Evolutionary conservation across 2,329 filamentous ascomycete species (phyloP), one percentile per base, ranked within the genome.

Genomic region (Leptographium wingfieldii): DNA sequence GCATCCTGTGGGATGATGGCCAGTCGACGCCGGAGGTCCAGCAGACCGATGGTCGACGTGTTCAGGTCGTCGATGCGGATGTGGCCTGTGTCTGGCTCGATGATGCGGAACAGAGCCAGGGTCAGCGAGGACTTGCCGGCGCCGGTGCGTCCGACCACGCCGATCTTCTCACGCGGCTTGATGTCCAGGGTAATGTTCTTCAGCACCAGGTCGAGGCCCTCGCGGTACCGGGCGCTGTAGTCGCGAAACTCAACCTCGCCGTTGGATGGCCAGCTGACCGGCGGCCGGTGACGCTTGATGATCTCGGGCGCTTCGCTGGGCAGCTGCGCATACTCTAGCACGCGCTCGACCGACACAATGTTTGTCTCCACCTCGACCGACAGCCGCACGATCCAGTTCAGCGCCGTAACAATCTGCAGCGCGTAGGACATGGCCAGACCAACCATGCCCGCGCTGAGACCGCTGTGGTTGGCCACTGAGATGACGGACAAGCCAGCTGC

Each of bases 281-380:
- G 85, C 49, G 94, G 92, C 56, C 92, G 81, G 70, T 88, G 87
- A 73, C 90, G 87, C 69, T 89, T 87, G 67, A 97, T 88, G 65
- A 97, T 90, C 71, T 99, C 94, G 9, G 92, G 90, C 57, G 94
- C 92, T 76, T 99, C 94, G 72, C 88, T 94, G 31, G 92, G 92
- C 64, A 99, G 80, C 57, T 83, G 81, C 61, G 92, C 90, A 74
- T 99, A 99, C 73, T 99, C 95, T 56, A 99, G 84, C 55, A 99
- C 92, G 69, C 94, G 88, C 79, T 99, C 94, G 46, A 99, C 94
- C 11, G 92, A 96, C 54, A 99, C 92, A 69, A 99, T 99, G 73
- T 99, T 99, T n/a, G 92, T 97, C 78, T 99, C 95, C n/a, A 99
- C 94, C 73, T 99, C 95, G 40, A 99, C 94, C 0, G 92, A 96